Percentiles rank a stretch among this genome's conserved stretches.
Conservation (phyloP, 805 yeast species). For the Dipodascus albidus region DNA sequence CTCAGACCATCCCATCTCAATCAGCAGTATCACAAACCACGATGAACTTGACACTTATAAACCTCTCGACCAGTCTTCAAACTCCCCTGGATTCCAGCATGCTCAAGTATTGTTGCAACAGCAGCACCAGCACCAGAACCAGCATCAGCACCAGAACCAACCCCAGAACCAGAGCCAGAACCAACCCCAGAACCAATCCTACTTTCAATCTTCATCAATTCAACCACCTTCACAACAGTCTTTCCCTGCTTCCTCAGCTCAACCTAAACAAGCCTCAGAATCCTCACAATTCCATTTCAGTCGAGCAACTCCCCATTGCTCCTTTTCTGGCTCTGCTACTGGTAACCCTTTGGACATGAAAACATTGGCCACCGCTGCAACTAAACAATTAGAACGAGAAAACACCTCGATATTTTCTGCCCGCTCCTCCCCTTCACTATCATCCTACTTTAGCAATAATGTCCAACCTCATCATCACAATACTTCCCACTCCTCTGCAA, state of each 20-base stretch:
- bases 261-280: neutral
- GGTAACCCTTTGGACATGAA: constrained; percentile 27
- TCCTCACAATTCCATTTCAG: constrained; percentile 13
- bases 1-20: neutral
- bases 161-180: too few relatives aligned
- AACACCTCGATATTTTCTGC: constrained; percentile 11
- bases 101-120: constrained; percentile 3
- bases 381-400: constrained; percentile 33
- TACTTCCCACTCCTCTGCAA: constrained; percentile 5
- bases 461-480: neutral
- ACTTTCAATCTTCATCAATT: neutral
- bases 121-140: constrained; percentile 7
- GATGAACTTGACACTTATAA: neutral
- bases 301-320: constrained; percentile 11
- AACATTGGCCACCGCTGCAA: constrained; percentile 33
- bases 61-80: neutral
- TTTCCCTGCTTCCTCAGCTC: neutral
- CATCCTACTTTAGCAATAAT: constrained; percentile 3
- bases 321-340: constrained; percentile 7
- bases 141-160: constrained; percentile 6
- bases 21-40: neutral
- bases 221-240: neutral
- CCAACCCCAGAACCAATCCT: constrained; percentile 8
- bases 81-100: neutral
- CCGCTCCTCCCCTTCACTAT: constrained; percentile 2